Conservation (phyloP, 108 stramenopile genomes). For the Conticribra guillardii region DNA sequence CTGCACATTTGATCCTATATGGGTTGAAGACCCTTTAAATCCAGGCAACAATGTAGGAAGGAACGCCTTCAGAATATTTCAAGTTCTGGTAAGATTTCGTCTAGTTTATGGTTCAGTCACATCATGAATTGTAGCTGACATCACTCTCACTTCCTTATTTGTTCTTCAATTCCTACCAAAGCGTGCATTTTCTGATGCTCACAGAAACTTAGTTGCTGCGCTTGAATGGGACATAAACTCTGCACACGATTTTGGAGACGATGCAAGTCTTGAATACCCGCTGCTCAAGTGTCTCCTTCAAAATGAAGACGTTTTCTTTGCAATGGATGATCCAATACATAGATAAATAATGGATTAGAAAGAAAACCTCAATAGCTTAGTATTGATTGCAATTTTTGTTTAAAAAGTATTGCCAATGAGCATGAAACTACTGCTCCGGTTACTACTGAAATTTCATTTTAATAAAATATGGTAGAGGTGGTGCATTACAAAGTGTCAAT, state of each 20-base stretch:
- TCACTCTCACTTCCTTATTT: neutral
- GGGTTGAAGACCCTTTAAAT: slow-evolving; percentile 92
- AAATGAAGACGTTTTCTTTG: slow-evolving; percentile 77
- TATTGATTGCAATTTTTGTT: too few relatives aligned
- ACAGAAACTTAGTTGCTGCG: slow-evolving; percentile 79
- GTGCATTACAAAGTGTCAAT: too few relatives aligned
- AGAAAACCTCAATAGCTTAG: neutral
- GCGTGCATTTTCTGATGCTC: slow-evolving; percentile 88
- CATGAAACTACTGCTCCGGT: too few relatives aligned
- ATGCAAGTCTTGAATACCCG: slow-evolving; percentile 71
- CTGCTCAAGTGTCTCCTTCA: slow-evolving; percentile 83
- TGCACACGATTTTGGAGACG: slow-evolving; percentile 53
- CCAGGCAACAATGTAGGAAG: slow-evolving; percentile 92
- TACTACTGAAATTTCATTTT: too few relatives aligned
- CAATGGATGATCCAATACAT: slow-evolving; percentile 43
- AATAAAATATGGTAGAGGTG: too few relatives aligned
- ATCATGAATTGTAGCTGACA: neutral
- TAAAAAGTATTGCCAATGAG: too few relatives aligned
- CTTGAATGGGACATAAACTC: slow-evolving; percentile 86
- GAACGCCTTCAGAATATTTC: slow-evolving; percentile 93
- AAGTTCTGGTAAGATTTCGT: slow-evolving; percentile 48
- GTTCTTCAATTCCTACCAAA: slow-evolving; percentile 11
- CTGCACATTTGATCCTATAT: slow-evolving; percentile 90
- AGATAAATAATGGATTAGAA: slow-evolving; percentile 6
- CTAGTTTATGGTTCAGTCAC: neutral